Conservation (phyloP, 2,329 filamentous ascomycete species). For the Escovopsis sp. region DNA sequence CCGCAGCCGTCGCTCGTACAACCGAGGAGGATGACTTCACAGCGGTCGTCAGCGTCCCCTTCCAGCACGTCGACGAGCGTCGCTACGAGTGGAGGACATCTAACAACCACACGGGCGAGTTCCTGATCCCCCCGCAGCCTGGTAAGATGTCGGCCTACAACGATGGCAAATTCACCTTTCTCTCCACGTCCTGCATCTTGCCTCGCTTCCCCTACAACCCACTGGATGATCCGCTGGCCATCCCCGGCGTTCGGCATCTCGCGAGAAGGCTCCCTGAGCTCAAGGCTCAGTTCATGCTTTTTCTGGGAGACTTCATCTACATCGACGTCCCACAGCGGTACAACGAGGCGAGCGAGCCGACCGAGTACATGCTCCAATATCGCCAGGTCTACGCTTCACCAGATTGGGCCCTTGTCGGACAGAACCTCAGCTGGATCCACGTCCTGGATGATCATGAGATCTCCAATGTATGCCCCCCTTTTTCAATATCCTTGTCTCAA, state of each 20-base stretch:
- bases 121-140: slow-evolving; percentile 58
- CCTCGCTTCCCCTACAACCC: slow-evolving; percentile 81
- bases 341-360: slow-evolving; percentile 45
- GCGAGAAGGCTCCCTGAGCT: slow-evolving; percentile 58
- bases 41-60: slow-evolving; percentile 48
- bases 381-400: slow-evolving; percentile 91
- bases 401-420: slow-evolving; percentile 64
- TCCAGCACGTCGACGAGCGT: slow-evolving; percentile 51
- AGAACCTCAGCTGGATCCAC: slow-evolving; percentile 91
- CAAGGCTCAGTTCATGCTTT: slow-evolving; percentile 65
- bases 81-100: slow-evolving; percentile 75
- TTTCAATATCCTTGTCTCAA: background rate
- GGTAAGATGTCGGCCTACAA: slow-evolving; percentile 46
- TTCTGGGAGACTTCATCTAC: slow-evolving; percentile 80
- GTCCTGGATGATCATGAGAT: slow-evolving; percentile 97
- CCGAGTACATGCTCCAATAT: slow-evolving; percentile 77
- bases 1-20: slow-evolving; percentile 49
- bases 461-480: slow-evolving; percentile 54
- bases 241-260: slow-evolving; percentile 67
- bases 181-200: slow-evolving; percentile 87
- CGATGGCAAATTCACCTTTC: slow-evolving; percentile 68
- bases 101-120: slow-evolving; percentile 73
- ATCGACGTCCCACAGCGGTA: slow-evolving; percentile 75
- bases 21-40: slow-evolving; percentile 75
- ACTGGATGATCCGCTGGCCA: slow-evolving; percentile 64